phyloP scores from a whole-genome alignment of 768 basidiomycete species.

The Tylopilus plumbeoviolaceoides region DNA sequence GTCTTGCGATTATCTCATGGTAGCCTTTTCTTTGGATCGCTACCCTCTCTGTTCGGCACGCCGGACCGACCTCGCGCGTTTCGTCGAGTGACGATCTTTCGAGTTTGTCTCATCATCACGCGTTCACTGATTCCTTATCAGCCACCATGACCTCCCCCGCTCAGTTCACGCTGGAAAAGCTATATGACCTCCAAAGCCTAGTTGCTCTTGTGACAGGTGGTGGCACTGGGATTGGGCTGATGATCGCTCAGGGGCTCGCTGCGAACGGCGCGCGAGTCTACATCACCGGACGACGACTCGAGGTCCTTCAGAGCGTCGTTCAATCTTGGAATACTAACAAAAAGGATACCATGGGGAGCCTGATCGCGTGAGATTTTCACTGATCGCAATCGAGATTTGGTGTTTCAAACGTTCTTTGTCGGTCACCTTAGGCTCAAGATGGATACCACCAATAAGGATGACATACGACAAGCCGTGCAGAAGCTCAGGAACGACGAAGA shows the following conservation, averaged over 20 bases:
- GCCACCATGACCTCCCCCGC: constrained; percentile 22
- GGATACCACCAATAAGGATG: constrained; percentile 68
- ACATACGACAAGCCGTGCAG: constrained; percentile 55
- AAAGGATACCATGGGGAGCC: constrained; percentile 37
- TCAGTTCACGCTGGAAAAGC: constrained; percentile 21
- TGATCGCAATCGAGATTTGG: not conserved
- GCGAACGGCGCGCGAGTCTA: constrained; percentile 79
- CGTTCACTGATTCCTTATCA: not conserved
- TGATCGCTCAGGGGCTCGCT: constrained; percentile 71
- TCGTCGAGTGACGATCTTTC: not conserved
- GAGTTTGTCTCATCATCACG: too few species aligned
- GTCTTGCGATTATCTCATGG: not conserved
- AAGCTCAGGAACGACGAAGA: constrained; percentile 42
- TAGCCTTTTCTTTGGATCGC: too few species aligned
- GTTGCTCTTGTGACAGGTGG: constrained; percentile 49
- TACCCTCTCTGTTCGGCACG: not conserved
- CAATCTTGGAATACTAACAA: constrained; percentile 42
- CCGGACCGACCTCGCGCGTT: not conserved
- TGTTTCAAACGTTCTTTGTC: not conserved
- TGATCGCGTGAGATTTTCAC: constrained; percentile 53
- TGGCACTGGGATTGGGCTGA: constrained; percentile 53
- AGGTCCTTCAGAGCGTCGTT: constrained; percentile 58
- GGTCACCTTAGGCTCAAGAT: constrained; percentile 48
- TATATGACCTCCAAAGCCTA: constrained; percentile 57
- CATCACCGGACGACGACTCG: constrained; percentile 65